phyloP scores from a whole-genome alignment of 345 rosid genomes.

The Pistacia vera region DNA sequence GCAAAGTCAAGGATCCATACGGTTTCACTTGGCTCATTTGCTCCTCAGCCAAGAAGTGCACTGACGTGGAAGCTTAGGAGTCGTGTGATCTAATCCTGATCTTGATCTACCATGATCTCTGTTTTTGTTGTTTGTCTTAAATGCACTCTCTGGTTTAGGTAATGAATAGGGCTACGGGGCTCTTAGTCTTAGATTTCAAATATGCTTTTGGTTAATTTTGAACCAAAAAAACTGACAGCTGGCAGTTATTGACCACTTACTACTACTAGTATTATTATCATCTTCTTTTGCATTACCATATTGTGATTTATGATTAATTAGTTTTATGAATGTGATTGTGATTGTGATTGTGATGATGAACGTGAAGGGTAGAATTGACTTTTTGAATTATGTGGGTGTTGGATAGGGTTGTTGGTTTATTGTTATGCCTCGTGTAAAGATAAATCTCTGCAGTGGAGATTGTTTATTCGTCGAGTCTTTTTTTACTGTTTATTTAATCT shows the following conservation, averaged over 20 bases:
- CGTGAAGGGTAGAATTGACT: background rate
- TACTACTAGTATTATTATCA: background rate
- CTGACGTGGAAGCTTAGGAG: constrained; percentile 48
- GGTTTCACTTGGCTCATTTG: constrained; percentile 74
- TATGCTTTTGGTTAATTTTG: constrained; percentile 7
- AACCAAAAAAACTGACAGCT: constrained; percentile 11
- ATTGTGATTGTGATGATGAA: no score
- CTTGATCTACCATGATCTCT: constrained; percentile 2
- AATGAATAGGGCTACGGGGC: background rate
- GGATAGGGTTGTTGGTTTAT: background rate
- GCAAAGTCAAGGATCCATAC: constrained; percentile 77
- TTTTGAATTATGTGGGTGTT: background rate
- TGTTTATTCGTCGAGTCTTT: background rate
- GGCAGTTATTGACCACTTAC: constrained; percentile 8
- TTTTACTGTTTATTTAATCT: background rate
- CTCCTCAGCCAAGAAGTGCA: constrained; percentile 42
- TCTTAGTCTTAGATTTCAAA: background rate
- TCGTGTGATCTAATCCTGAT: constrained; percentile 30
- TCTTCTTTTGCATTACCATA: no score
- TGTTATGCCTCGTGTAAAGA: background rate
- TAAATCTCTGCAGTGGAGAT: background rate
- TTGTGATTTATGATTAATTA: no score
- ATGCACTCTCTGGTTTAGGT: background rate
- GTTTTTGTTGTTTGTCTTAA: background rate
- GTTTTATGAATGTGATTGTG: background rate